phyloP scores from a whole-genome alignment of 2,329 filamentous ascomycete species.

The Tolypocladium paradoxum region DNA sequence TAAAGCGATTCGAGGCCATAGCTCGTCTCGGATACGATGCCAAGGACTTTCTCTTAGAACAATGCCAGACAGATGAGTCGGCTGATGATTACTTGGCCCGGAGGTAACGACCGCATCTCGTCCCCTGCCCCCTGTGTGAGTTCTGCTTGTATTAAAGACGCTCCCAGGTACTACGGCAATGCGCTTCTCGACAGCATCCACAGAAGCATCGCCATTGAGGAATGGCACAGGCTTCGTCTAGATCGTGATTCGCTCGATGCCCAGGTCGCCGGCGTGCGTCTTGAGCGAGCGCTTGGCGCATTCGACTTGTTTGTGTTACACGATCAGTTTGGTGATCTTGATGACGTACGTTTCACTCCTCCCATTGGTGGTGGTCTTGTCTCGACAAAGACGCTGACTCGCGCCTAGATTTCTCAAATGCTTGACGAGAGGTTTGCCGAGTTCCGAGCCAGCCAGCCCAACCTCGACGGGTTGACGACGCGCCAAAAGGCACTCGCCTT shows the following conservation, averaged over 20 bases:
- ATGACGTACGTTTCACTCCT: constrained; percentile 43
- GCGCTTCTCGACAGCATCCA: constrained; percentile 71
- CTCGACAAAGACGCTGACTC: neutral
- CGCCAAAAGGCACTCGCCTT: constrained; percentile 58
- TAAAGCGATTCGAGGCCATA: constrained; percentile 60
- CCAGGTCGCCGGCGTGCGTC: constrained; percentile 28
- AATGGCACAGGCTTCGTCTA: constrained; percentile 49
- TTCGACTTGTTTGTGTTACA: constrained; percentile 86
- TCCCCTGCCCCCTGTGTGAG: neutral
- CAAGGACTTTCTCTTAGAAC: constrained; percentile 68
- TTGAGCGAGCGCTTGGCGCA: constrained; percentile 68
- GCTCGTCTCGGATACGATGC: constrained; percentile 71
- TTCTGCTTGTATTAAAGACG: constrained; percentile 2
- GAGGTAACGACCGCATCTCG: constrained; percentile 29
- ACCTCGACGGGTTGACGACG: constrained; percentile 45
- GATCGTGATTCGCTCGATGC: constrained; percentile 8
- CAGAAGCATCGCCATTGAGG: constrained; percentile 63
- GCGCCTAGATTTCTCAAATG: constrained; percentile 43
- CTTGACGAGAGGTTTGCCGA: constrained; percentile 52
- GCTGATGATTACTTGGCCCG: constrained; percentile 67
- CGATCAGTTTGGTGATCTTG: constrained; percentile 60
- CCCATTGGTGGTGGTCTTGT: neutral
- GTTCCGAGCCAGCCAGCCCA: constrained; percentile 42
- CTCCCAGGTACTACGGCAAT: constrained; percentile 61
- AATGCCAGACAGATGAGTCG: constrained; percentile 48